Base-by-base conservation (phyloP, 177 flowering plant species). In the Vitis hybrid region DNA sequence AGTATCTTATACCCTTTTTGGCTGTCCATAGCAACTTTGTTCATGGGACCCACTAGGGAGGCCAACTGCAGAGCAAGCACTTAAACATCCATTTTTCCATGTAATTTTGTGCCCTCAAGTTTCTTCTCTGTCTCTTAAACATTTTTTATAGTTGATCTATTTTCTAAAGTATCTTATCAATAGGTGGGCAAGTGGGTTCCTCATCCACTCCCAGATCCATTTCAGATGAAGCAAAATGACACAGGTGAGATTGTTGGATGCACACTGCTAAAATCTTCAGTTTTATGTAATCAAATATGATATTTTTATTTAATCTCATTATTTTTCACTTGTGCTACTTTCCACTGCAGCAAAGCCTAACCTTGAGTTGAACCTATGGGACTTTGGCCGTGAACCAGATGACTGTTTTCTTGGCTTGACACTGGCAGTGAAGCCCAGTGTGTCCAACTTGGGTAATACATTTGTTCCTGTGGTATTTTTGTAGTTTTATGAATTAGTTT, bases 361-460 rank as follows among this genome's bases (percentile, higher is more conserved):
- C 81, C 98, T 93, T 70, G 98, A 93, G 79, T 76, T 93, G 83
- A 91, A 85, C 72, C 81, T 93, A 14, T 90, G 93, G 93, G 87
- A 88, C 80, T 90, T 88, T 69, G 87, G 82, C 55, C 71, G 87
- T 65, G 81, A 87, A 81, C 74, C 82, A 61, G 91, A 93, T 74
- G 97, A 93, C 63, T 87, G 92, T 77, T 91, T 83, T 76, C 97
- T 93, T 73, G 97, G 98, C 68, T 82, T 93, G 83, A 90, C 94
- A 46, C 78, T 93, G 80, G 97, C 90, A 18, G 90, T 93, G 58
- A 90, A 87, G 67, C 91, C 94, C 48, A 88, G 91, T 78, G 81
- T 78, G 74, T 72, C 94, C 52, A 74, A 77, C 68, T 64, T 83
- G 73, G 93, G 94, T 91, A 84, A 75, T 35, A 63, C 12, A 57